phyloP scores from a whole-genome alignment of 1,284 basidiomycete species.

The Phellinidium pouzarii region DNA sequence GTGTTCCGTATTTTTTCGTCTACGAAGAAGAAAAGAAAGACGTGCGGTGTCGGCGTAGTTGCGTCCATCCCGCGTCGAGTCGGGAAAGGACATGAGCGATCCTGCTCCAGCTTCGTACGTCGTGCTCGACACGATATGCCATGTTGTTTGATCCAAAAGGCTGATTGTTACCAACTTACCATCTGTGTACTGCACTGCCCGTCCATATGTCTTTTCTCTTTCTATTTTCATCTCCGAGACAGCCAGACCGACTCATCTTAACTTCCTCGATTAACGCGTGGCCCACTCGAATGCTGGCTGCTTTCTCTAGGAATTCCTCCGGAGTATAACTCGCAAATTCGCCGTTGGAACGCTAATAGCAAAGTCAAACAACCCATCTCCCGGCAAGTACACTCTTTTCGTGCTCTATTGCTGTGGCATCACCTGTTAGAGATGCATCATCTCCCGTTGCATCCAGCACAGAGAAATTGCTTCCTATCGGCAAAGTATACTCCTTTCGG shows the following conservation, averaged over 20 bases:
- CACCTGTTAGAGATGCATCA: background rate
- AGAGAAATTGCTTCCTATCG: background rate
- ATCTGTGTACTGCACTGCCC: background rate
- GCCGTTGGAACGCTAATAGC: too few relatives aligned
- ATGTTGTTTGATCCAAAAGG: background rate
- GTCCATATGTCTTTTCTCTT: conserved; percentile 4
- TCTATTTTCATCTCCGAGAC: background rate
- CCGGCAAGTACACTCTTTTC: too few relatives aligned
- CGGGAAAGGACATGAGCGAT: background rate
- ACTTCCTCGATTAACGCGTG: background rate
- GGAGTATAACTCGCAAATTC: too few relatives aligned
- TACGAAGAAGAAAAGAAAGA: background rate
- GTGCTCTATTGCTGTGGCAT: background rate
- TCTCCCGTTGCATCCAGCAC: background rate
- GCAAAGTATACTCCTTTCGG: background rate
- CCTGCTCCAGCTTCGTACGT: background rate
- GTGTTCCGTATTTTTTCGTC: too few relatives aligned
- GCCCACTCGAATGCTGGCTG: too few relatives aligned
- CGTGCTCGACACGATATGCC: conserved; percentile 1
- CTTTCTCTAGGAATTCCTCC: too few relatives aligned
- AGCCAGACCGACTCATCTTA: background rate
- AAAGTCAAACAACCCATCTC: too few relatives aligned
- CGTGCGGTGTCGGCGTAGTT: background rate
- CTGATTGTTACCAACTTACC: conserved; percentile 8
- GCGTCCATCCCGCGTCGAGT: background rate